Conservation (phyloP, 495 filamentous ascomycete species). For the Trichoderma asperelloides region DNA sequence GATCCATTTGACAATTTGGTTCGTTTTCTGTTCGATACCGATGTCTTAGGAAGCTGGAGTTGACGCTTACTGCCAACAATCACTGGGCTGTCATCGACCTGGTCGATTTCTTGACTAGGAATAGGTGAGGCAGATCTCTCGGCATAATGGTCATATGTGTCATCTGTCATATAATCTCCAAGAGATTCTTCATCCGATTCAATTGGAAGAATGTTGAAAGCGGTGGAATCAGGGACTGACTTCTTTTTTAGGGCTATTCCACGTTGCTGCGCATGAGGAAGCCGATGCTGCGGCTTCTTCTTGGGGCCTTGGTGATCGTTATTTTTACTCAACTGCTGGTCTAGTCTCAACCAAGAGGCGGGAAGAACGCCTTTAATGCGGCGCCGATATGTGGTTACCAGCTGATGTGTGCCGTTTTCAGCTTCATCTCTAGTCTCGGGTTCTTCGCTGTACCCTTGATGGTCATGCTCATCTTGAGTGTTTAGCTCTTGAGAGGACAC, state of each 20-base stretch:
- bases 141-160: neutral
- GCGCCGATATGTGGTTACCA: constrained; percentile 32
- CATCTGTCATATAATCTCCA: neutral
- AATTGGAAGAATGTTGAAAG: constrained; percentile 24
- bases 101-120: neutral
- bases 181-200: constrained; percentile 37
- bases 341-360: constrained; percentile 79
- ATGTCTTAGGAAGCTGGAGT: neutral
- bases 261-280: constrained; percentile 26
- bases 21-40: neutral
- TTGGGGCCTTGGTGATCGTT: constrained; percentile 19
- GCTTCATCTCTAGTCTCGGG: neutral
- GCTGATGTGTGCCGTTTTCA: constrained; percentile 25
- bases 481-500: neutral
- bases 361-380: constrained; percentile 79
- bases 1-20: neutral
- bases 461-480: neutral
- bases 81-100: neutral
- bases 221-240: constrained; percentile 10
- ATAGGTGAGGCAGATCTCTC: neutral
- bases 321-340: constrained; percentile 34
- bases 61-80: neutral
- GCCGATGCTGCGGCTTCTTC: constrained; percentile 30
- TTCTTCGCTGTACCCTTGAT: neutral
- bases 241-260: constrained; percentile 39